phyloP scores from a whole-genome alignment of 768 basidiomycete genomes.

The Gyrodon lividus region DNA sequence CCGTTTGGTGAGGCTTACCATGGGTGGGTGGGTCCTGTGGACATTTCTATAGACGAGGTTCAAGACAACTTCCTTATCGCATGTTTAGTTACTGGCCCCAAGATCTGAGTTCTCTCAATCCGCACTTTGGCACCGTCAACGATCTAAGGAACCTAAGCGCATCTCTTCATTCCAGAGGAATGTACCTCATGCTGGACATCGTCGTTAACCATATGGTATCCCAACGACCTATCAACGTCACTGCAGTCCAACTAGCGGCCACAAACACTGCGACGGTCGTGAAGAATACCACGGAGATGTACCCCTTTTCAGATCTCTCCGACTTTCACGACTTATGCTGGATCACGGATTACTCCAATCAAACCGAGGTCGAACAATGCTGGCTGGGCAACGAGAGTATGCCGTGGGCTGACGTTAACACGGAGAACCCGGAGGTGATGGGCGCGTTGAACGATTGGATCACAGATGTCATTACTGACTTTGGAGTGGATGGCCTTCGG shows the following conservation, averaged over 20 bases:
- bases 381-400: constrained; percentile 57
- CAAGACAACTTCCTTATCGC: background rate
- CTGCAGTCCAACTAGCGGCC: constrained; percentile 20
- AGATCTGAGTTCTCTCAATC: constrained; percentile 47
- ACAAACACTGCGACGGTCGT: constrained; percentile 8
- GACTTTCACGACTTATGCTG: constrained; percentile 42
- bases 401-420: constrained; percentile 59
- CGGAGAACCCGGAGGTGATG: constrained; percentile 47
- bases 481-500: constrained; percentile 52
- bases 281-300: constrained; percentile 20
- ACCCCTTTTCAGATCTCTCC: constrained; percentile 34
- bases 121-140: constrained; percentile 49
- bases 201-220: constrained; percentile 63
- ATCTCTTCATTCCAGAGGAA: constrained; percentile 49
- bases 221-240: constrained; percentile 23
- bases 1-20: constrained; percentile 58
- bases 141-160: constrained; percentile 50
- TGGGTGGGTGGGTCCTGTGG: constrained; percentile 33
- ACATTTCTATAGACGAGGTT: background rate
- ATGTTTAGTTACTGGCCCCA: constrained; percentile 49
- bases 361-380: constrained; percentile 53
- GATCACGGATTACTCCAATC: constrained; percentile 42
- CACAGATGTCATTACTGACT: constrained; percentile 42
- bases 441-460: constrained; percentile 48
- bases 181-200: constrained; percentile 63